These are phyloP conservation scores for Fistulinella prunicolor DNA, from an alignment of 768 basidiomycete species.

Conservation along the genomic window DNA sequence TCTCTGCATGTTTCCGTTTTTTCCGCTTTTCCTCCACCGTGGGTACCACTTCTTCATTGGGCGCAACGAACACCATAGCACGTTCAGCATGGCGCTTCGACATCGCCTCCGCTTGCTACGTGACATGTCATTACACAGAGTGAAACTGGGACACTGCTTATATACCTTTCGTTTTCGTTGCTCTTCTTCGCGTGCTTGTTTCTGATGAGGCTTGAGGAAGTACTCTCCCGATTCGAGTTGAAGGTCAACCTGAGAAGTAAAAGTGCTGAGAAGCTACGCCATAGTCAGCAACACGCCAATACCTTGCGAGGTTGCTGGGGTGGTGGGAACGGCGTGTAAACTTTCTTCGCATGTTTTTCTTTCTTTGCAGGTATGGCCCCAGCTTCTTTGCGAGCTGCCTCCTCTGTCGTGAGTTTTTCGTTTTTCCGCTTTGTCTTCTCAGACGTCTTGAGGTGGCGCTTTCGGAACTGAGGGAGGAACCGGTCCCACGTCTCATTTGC, in stretches of 20 bases:
- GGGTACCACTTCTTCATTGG: constrained; percentile 69
- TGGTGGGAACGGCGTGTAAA: constrained; percentile 99
- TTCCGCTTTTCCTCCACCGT: constrained; percentile 78
- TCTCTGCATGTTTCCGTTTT: constrained; percentile 45
- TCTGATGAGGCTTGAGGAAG: constrained; percentile 91
- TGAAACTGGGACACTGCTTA: neutral
- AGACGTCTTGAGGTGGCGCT: constrained; percentile 86
- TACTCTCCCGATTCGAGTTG: constrained; percentile 97
- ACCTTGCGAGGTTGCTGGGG: constrained; percentile 92
- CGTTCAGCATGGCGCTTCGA: constrained; percentile 74
- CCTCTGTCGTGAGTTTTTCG: constrained; percentile 57
- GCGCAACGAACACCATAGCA: constrained; percentile 85
- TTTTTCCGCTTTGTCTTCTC: constrained; percentile 94
- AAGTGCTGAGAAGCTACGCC: constrained; percentile 5
- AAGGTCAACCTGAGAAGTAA: constrained; percentile 65
- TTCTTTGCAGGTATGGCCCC: constrained; percentile 42
- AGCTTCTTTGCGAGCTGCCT: constrained; percentile 63
- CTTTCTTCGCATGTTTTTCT: constrained; percentile 72
- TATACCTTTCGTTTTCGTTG: constrained; percentile 66
- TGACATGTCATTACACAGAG: neutral
- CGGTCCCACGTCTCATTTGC: constrained; percentile 95
- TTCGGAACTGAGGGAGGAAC: constrained; percentile 95
- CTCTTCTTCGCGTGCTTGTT: constrained; percentile 69
- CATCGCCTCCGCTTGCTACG: constrained; percentile 75
- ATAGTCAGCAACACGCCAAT: constrained; percentile 6